Evolutionary conservation across 1,284 basidiomycete genomes (phyloP).

Genomic region (Ustilago shanxiensis): DNA sequence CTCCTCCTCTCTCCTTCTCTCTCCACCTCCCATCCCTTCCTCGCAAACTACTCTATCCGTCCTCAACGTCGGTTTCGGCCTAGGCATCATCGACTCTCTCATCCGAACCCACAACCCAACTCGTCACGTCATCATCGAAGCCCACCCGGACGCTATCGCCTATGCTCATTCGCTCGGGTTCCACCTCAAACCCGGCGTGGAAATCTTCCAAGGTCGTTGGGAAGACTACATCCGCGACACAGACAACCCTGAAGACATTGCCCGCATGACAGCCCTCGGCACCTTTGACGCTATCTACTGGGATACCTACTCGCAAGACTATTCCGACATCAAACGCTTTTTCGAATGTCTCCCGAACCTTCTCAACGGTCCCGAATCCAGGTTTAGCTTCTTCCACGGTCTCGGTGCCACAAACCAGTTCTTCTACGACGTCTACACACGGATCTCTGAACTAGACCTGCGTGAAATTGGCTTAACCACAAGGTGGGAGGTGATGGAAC

Average conservation of each 20-base stretch:
- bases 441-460: conserved; percentile 86
- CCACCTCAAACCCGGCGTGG: conserved; percentile 56
- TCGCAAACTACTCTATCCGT: conserved; percentile 75
- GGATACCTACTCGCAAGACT: conserved; percentile 94
- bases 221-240: conserved; percentile 81
- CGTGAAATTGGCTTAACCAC: conserved; percentile 82
- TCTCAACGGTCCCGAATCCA: conserved; percentile 80
- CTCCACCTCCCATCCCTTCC: conserved; percentile 17
- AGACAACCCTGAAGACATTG: conserved; percentile 82
- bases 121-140: conserved; percentile 91
- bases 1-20: conserved; percentile 57
- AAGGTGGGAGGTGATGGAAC: conserved; percentile 78
- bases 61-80: conserved; percentile 92
- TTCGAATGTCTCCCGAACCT: conserved; percentile 86
- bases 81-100: conserved; percentile 90
- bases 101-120: conserved; percentile 80
- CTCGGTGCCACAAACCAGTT: conserved; percentile 89
- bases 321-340: conserved; percentile 81
- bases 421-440: conserved; percentile 88
- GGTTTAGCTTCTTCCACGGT: conserved; percentile 92
- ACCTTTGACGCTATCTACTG: conserved; percentile 89
- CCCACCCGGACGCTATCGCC: conserved; percentile 88
- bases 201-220: conserved; percentile 63
- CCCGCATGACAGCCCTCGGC: conserved; percentile 77
- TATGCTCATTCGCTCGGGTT: conserved; percentile 76